These are phyloP conservation scores for Zanthoxylum bungeanum DNA, from an alignment of 345 rosid genomes.

Conservation along the genomic window DNA sequence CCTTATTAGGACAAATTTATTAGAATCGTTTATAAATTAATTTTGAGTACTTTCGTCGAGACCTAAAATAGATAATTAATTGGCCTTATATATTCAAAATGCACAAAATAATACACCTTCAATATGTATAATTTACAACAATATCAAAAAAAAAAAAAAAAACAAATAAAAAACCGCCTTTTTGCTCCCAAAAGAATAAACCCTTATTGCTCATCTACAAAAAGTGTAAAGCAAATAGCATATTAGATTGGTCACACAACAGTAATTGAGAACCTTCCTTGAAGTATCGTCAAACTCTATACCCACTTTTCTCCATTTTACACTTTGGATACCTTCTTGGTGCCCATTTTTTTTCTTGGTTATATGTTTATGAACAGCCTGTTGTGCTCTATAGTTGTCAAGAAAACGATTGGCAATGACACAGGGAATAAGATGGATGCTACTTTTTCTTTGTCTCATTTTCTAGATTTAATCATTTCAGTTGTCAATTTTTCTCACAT, in stretches of 20 bases:
- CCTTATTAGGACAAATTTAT: too few species aligned
- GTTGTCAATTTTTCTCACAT: neutral
- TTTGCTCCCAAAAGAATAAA: neutral
- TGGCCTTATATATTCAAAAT: too few species aligned
- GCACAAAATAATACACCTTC: too few species aligned
- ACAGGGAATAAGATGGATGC: neutral
- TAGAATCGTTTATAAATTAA: too few species aligned
- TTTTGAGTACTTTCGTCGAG: too few species aligned
- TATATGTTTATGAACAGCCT: neutral
- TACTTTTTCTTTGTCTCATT: conserved; percentile 1
- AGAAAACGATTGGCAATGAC: neutral
- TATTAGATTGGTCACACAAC: neutral
- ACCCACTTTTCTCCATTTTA: neutral
- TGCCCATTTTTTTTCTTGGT: neutral
- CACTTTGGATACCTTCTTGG: neutral
- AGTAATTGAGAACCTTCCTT: neutral
- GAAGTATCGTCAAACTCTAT: neutral
- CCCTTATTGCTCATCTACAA: neutral
- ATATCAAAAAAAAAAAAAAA: too few species aligned
- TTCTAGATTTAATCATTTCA: conserved; percentile 3
- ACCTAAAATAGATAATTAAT: too few species aligned
- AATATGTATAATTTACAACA: too few species aligned
- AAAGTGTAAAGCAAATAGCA: neutral
- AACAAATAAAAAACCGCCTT: too few species aligned
- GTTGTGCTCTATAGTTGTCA: neutral